Percentiles rank a stretch among this genome's conserved stretches.
phyloP scores from a whole-genome alignment of 345 rosid genomes.

The Durio zibethinus region DNA sequence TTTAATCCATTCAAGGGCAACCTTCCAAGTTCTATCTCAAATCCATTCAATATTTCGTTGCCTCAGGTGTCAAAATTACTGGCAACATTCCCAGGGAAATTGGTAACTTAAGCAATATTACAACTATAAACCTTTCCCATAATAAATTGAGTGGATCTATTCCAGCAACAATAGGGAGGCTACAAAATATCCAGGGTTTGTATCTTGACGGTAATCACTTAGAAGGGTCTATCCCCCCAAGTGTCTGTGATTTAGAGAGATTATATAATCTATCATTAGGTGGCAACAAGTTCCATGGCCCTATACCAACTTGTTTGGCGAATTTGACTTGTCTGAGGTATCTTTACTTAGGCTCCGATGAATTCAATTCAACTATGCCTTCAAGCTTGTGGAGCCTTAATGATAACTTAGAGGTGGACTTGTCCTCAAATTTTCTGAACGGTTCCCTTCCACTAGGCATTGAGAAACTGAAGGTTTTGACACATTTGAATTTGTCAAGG shows the following conservation, averaged over 20 bases:
- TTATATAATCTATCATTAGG: not conserved
- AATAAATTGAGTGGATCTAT: constrained; percentile 9
- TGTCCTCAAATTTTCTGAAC: constrained; percentile 20
- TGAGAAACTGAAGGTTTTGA: constrained; percentile 16
- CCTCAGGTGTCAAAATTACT: not conserved
- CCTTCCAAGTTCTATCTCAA: constrained; percentile 7
- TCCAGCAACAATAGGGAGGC: constrained; percentile 14
- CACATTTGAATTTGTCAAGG: constrained; percentile 13
- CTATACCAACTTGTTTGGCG: constrained; percentile 10
- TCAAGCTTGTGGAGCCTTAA: constrained; percentile 13
- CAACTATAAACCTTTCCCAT: not conserved
- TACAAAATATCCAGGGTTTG: constrained; percentile 6
- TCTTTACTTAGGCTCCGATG: not conserved
- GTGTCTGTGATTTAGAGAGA: not conserved
- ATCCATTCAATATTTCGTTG: not conserved
- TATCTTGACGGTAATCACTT: not conserved
- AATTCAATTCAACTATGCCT: constrained; percentile 12
- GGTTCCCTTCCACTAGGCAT: constrained; percentile 3
- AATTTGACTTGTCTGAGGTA: not conserved
- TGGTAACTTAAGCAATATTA: constrained; percentile 10
- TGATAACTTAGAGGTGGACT: not conserved
- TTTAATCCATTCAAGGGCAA: constrained; percentile 5
- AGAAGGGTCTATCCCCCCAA: constrained; percentile 5
- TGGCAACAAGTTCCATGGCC: not conserved
- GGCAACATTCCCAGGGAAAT: constrained; percentile 21